Percentiles rank a stretch among this genome's conserved stretches.
phyloP scores from a whole-genome alignment of 129 eudicot genomes.

The Dittrichia graveolens region DNA sequence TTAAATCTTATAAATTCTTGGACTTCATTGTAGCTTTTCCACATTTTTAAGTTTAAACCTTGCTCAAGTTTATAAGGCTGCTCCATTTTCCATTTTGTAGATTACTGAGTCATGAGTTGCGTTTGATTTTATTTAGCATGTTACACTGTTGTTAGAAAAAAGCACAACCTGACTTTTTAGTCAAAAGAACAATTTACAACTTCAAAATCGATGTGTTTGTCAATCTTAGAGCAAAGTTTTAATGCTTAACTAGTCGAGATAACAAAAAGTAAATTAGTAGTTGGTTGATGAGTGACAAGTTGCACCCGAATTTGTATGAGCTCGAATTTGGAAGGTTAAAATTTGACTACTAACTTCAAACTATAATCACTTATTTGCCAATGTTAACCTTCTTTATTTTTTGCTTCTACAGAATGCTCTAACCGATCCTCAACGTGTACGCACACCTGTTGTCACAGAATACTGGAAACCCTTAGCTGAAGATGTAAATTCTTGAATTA shows the following conservation, averaged over 20 bases:
- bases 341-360: not conserved
- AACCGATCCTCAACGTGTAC: constrained; percentile 88
- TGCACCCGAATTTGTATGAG: not conserved
- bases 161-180: not conserved
- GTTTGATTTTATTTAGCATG: too few relatives aligned
- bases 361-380: not conserved
- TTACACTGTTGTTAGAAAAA: not conserved
- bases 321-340: not conserved
- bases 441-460: constrained; percentile 69
- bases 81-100: too few relatives aligned
- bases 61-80: constrained; percentile 1
- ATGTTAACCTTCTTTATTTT: constrained; percentile 1
- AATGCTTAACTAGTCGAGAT: not conserved
- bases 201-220: not conserved
- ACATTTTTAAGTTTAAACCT: not conserved
- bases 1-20: not conserved
- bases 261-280: not conserved
- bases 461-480: constrained; percentile 97
- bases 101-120: too few relatives aligned
- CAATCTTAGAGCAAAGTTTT: not conserved
- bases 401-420: constrained; percentile 72
- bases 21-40: not conserved
- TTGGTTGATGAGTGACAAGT: not conserved
- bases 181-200: not conserved
- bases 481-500: constrained; percentile 54